Evolutionary conservation across 2,329 filamentous ascomycete species (phyloP).

Genomic region (Zopfia rhizophila): DNA sequence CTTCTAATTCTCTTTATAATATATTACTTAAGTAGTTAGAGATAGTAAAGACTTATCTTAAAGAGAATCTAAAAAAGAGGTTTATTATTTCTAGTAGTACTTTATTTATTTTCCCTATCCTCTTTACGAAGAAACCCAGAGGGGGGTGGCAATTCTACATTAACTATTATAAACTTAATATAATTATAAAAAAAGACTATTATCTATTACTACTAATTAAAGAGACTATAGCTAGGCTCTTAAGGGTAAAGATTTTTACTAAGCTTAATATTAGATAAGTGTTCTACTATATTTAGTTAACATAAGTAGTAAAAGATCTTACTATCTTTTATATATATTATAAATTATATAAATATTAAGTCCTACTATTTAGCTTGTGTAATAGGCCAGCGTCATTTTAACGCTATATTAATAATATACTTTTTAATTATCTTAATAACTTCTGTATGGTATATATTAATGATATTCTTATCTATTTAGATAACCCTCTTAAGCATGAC

Average conservation of each 20-base stretch:
- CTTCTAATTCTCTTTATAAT: too few species aligned
- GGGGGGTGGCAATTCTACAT: constrained; percentile 43
- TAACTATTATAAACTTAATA: constrained; percentile 50
- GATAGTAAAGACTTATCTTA: too few species aligned
- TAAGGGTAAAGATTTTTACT: constrained; percentile 35
- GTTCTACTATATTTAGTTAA: constrained; percentile 10
- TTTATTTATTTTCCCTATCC: constrained; percentile 25
- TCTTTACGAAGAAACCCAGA: constrained; percentile 47
- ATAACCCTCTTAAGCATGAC: too few species aligned
- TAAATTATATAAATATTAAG: constrained; percentile 46
- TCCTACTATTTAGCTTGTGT: constrained; percentile 34
- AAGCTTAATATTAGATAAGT: constrained; percentile 42
- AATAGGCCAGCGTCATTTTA: constrained; percentile 27
- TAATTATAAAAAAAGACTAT: constrained; percentile 47
- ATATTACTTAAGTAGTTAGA: too few species aligned
- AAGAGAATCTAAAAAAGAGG: too few species aligned
- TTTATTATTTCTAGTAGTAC: constrained; percentile 18
- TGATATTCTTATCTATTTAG: constrained; percentile 33
- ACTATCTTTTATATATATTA: constrained; percentile 45
- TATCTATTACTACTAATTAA: constrained; percentile 45
- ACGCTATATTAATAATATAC: constrained; percentile 33
- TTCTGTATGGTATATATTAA: constrained; percentile 33
- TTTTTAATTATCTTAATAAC: constrained; percentile 29
- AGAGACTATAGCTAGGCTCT: constrained; percentile 40
- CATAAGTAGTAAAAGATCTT: constrained; percentile 42